Evolutionary conservation across 768 basidiomycete species (phyloP).

Genomic region (Boletus sensibilis): DNA sequence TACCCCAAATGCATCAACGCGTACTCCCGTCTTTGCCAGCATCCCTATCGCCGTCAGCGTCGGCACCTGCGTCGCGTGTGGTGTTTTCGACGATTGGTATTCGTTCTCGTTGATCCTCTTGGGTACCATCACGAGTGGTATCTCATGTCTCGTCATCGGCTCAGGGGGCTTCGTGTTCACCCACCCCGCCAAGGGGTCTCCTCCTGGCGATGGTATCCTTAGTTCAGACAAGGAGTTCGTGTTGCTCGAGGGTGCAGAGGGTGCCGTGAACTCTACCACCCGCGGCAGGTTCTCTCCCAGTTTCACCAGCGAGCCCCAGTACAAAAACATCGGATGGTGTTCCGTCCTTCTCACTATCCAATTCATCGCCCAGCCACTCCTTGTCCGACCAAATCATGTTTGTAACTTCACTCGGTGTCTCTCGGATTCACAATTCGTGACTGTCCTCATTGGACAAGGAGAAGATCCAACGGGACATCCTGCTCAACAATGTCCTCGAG

Average conservation of each 20-base stretch:
- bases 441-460: conserved; percentile 39
- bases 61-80: conserved; percentile 30
- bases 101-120: conserved; percentile 36
- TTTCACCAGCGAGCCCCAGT: conserved; percentile 28
- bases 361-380: conserved; percentile 36
- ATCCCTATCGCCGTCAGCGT: conserved; percentile 33
- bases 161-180: conserved; percentile 30
- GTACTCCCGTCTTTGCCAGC: conserved; percentile 27
- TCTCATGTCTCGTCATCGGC: conserved; percentile 35
- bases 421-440: conserved; percentile 37
- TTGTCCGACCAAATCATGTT: conserved; percentile 38
- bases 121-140: conserved; percentile 32
- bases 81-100: conserved; percentile 33
- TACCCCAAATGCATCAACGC: conserved; percentile 19
- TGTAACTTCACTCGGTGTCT: conserved; percentile 32
- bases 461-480: conserved; percentile 25
- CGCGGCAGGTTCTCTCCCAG: conserved; percentile 32
- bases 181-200: conserved; percentile 27
- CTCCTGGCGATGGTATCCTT: conserved; percentile 34
- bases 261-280: conserved; percentile 32
- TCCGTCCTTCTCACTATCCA: conserved; percentile 34
- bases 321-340: conserved; percentile 30
- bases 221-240: conserved; percentile 24
- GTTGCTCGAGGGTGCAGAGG: conserved; percentile 30
- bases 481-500: conserved; percentile 25